Evolutionary conservation across 106 monocot genomes (phyloP).

Genomic region (Chionographis japonica): DNA sequence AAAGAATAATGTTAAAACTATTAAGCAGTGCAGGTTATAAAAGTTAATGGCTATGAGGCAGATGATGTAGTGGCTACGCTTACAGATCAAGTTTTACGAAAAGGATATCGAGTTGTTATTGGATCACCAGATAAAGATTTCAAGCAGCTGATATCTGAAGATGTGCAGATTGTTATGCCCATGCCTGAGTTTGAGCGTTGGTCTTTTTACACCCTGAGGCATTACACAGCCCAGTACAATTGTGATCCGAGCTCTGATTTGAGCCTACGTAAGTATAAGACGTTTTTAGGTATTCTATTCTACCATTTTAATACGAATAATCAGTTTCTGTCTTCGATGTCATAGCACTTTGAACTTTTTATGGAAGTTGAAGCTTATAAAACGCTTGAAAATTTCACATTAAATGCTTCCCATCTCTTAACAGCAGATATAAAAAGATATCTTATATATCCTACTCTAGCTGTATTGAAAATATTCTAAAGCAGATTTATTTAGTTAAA

Average conservation of each 20-base stretch:
- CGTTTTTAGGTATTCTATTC: neutral
- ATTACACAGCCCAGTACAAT: conserved; percentile 80
- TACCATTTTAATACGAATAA: neutral
- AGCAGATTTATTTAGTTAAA: no score
- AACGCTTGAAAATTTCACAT: no score
- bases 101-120: conserved; percentile 70
- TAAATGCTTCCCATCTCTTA: no score
- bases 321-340: no score
- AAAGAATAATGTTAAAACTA: conserved; percentile 12
- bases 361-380: no score
- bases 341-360: no score
- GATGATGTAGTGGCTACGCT: conserved; percentile 93
- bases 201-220: conserved; percentile 87
- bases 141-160: conserved; percentile 86
- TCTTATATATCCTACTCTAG: no score
- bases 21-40: conserved; percentile 70
- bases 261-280: conserved; percentile 80
- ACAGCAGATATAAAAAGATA: no score
- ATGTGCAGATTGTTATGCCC: conserved; percentile 95
- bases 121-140: conserved; percentile 99
- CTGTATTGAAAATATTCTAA: no score
- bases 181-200: conserved; percentile 79
- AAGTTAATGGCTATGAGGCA: conserved; percentile 82
- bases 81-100: conserved; percentile 72
- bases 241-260: conserved; percentile 79